Percentiles rank a stretch among this genome's conserved stretches.
These are phyloP conservation scores for Circinella umbellata DNA, from an alignment of 371 early-diverging fungal genomes.

Conservation along the genomic window DNA sequence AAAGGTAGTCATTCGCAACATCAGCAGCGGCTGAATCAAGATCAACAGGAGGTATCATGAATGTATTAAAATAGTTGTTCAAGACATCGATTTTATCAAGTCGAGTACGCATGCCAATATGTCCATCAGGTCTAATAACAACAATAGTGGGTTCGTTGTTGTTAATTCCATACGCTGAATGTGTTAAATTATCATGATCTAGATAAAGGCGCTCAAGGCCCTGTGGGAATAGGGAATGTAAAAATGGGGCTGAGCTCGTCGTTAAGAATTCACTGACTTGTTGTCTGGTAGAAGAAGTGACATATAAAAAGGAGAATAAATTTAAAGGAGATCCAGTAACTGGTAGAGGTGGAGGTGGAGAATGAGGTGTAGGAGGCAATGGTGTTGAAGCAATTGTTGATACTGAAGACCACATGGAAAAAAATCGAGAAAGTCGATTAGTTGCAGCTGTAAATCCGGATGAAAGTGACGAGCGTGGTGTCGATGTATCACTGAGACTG, in stretches of 20 bases:
- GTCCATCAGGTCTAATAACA: conserved; percentile 47
- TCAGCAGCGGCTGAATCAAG: conserved; percentile 38
- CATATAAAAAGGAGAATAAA: conserved; percentile 13
- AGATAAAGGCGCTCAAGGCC: conserved; percentile 39
- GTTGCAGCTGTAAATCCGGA: conserved; percentile 1
- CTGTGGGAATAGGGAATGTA: conserved; percentile 32
- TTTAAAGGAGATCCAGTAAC: conserved; percentile 3
- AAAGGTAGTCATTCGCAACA: conserved; percentile 15
- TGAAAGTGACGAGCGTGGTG: conserved; percentile 3
- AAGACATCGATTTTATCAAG: conserved; percentile 21
- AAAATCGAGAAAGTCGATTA: conserved; percentile 12
- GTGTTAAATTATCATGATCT: conserved; percentile 47
- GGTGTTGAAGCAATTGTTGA: conserved; percentile 5
- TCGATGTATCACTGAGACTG: not conserved
- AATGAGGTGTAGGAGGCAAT: conserved; percentile 8
- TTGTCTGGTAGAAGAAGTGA: conserved; percentile 19
- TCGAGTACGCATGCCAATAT: conserved; percentile 34
- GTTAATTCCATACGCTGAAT: conserved; percentile 31
- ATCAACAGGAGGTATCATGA: conserved; percentile 36
- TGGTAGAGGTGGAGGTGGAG: conserved; percentile 12
- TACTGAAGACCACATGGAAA: conserved; percentile 10
- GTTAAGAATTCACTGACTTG: conserved; percentile 27
- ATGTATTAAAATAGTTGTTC: conserved; percentile 34
- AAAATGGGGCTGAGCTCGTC: conserved; percentile 20
- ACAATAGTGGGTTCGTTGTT: conserved; percentile 29